Conservation (phyloP, 2,329 filamentous ascomycete genomes). For the Periconia digitata region DNA sequence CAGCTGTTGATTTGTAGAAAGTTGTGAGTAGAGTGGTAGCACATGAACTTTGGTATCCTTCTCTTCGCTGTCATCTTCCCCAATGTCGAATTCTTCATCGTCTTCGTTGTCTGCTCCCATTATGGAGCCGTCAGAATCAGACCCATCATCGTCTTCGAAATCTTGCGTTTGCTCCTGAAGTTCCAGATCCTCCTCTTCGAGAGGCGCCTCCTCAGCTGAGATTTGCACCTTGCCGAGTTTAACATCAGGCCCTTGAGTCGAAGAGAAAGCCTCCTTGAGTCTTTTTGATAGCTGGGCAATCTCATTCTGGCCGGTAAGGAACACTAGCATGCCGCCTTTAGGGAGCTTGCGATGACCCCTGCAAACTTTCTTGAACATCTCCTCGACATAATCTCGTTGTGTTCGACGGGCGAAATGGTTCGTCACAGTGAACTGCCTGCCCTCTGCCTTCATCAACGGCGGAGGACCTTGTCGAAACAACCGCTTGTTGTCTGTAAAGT, state of each 20-base stretch:
- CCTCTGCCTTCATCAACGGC: constrained; percentile 85
- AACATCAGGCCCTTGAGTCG: constrained; percentile 49
- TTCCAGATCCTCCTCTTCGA: constrained; percentile 86
- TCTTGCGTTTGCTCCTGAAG: constrained; percentile 59
- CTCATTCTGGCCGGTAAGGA: constrained; percentile 91
- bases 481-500: constrained; percentile 80
- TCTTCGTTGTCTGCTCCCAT: constrained; percentile 59
- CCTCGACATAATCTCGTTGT: constrained; percentile 84
- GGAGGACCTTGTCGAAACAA: constrained; percentile 75
- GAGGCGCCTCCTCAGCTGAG: constrained; percentile 72
- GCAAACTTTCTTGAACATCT: constrained; percentile 83
- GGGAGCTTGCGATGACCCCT: constrained; percentile 88
- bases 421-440: constrained; percentile 87
- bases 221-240: constrained; percentile 71
- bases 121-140: constrained; percentile 59
- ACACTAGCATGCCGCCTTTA: constrained; percentile 87
- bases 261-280: constrained; percentile 68
- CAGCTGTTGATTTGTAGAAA: constrained; percentile 88
- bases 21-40: constrained; percentile 88
- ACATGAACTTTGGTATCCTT: constrained; percentile 74
- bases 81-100: constrained; percentile 65
- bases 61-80: constrained; percentile 64
- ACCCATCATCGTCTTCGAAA: constrained; percentile 49
- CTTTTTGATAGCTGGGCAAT: constrained; percentile 81
- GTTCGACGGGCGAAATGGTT: constrained; percentile 85